Conservation (phyloP, 257 asterid genomes). For the Solanum ossicruentum region DNA sequence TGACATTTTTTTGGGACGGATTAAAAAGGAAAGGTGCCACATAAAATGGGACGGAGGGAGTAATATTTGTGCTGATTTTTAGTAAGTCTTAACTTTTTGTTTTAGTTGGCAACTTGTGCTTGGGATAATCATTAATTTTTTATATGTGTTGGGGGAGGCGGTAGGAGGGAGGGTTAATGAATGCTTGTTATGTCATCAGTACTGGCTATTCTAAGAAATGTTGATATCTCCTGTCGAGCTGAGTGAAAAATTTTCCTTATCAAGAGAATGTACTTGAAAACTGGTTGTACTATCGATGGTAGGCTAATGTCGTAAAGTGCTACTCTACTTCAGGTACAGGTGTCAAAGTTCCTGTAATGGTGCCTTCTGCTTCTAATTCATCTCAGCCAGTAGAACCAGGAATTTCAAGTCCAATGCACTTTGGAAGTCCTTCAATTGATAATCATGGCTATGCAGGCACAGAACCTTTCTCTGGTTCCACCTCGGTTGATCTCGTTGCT, state of each 20-base stretch:
- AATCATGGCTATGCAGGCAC: constrained; percentile 44
- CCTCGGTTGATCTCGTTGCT: constrained; percentile 40
- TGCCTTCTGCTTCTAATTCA: constrained; percentile 42
- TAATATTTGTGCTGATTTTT: neutral
- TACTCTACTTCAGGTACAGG: constrained; percentile 37
- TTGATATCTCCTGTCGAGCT: neutral
- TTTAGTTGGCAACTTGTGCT: neutral
- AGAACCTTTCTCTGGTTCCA: constrained; percentile 37
- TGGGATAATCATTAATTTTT: neutral
- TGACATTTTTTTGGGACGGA: too few species aligned
- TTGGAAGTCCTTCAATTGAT: constrained; percentile 57
- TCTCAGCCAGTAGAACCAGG: constrained; percentile 48
- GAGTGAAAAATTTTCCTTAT: neutral
- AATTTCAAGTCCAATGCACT: constrained; percentile 45
- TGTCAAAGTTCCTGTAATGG: constrained; percentile 44
- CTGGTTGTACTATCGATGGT: neutral
- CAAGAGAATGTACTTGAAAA: neutral
- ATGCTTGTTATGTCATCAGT: neutral
- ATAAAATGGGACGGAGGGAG: too few species aligned
- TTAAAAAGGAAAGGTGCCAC: too few species aligned
- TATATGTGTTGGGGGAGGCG: neutral
- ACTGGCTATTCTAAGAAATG: neutral
- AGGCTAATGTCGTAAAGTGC: neutral
- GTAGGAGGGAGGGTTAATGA: neutral
- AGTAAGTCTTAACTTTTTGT: neutral